Percentiles rank a stretch among this genome's conserved stretches.
Evolutionary conservation across 768 basidiomycete species (phyloP).

Genomic region (Kwoniella bestiolae): DNA sequence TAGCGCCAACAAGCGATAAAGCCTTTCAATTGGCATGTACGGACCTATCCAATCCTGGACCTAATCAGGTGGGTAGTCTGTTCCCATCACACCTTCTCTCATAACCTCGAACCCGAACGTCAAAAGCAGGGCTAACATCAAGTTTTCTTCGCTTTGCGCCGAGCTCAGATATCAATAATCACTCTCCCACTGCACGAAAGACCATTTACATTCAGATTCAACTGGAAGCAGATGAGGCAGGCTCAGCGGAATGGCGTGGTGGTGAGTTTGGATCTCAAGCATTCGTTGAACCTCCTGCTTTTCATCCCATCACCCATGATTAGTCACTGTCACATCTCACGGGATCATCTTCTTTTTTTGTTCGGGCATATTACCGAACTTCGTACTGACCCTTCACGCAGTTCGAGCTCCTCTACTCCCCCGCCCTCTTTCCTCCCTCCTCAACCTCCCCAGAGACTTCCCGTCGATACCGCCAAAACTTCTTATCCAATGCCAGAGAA

Average conservation of each 20-base stretch:
- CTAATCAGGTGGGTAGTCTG: conserved; percentile 41
- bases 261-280: conserved; percentile 37
- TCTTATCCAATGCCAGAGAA: conserved; percentile 54
- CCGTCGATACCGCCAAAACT: conserved; percentile 51
- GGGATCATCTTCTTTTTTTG: too few relatives aligned
- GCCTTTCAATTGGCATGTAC: conserved; percentile 54
- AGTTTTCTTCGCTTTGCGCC: too few relatives aligned
- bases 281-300: too few relatives aligned
- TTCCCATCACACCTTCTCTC: background rate
- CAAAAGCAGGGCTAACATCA: too few relatives aligned
- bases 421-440: conserved; percentile 44
- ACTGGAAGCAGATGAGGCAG: conserved; percentile 49
- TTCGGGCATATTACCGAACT: too few relatives aligned
- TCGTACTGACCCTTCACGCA: too few relatives aligned
- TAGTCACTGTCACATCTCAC: too few relatives aligned
- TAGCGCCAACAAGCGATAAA: conserved; percentile 48
- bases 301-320: too few relatives aligned
- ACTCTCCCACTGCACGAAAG: conserved; percentile 53
- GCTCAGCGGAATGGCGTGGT: conserved; percentile 51
- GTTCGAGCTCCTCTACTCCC: conserved; percentile 55
- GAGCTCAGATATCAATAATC: conserved; percentile 51
- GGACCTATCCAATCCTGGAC: conserved; percentile 50
- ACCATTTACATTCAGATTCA: conserved; percentile 45
- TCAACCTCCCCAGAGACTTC: conserved; percentile 29
- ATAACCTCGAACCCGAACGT: too few relatives aligned